A percentile compares a stretch with the other conserved stretches of the same genome.
These are phyloP conservation scores for Citropsis articulata DNA, from an alignment of 345 rosid genomes.

Conservation along the genomic window DNA sequence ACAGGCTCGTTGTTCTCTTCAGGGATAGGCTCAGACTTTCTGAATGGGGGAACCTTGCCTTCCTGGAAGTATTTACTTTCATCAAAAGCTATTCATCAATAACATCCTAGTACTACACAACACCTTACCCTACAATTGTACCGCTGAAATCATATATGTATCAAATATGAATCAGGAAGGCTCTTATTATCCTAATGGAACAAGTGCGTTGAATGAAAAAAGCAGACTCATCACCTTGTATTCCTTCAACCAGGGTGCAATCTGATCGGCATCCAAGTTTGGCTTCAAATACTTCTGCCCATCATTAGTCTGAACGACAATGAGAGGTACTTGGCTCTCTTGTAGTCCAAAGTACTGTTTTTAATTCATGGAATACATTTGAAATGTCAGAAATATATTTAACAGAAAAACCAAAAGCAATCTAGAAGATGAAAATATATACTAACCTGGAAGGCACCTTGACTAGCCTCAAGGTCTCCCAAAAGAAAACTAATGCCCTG, in stretches of 20 bases:
- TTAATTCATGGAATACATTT: constrained; percentile 15
- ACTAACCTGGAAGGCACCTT: constrained; percentile 85
- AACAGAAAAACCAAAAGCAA: not conserved
- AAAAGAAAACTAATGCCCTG: constrained; percentile 65
- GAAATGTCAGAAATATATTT: constrained; percentile 5
- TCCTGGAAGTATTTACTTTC: constrained; percentile 47
- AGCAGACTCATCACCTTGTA: constrained; percentile 53
- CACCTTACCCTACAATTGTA: not conserved
- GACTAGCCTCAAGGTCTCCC: constrained; percentile 86
- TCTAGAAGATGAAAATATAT: not conserved
- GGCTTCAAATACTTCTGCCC: constrained; percentile 76
- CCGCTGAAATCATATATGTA: not conserved
- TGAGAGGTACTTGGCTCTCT: constrained; percentile 80
- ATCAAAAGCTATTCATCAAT: not conserved
- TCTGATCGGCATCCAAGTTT: constrained; percentile 57
- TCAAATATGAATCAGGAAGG: not conserved
- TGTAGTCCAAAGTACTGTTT: constrained; percentile 88
- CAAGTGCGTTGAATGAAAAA: not conserved
- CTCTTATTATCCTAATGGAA: not conserved
- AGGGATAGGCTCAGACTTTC: constrained; percentile 90
- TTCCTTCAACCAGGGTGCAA: constrained; percentile 84
- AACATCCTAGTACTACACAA: not conserved
- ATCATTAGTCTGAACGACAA: constrained; percentile 63
- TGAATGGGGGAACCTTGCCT: constrained; percentile 64
- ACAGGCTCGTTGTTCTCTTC: constrained; percentile 79